Evolutionary conservation across 805 yeast species (phyloP).

Genomic region (Ogataea methylovora): DNA sequence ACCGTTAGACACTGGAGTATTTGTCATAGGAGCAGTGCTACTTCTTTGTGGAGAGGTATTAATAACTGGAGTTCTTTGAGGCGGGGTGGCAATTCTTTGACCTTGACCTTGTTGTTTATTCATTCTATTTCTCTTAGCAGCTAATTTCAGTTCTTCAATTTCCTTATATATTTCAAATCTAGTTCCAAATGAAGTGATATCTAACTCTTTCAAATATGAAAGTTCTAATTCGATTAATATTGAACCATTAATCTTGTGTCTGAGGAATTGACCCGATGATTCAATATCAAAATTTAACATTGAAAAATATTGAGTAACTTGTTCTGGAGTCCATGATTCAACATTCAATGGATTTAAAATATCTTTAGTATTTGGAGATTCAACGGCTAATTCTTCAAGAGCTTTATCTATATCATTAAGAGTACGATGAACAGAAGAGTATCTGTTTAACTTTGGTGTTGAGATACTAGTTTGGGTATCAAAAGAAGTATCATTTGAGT

Average conservation of each 20-base stretch:
- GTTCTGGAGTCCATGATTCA: slow-evolving; percentile 72
- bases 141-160: slow-evolving; percentile 57
- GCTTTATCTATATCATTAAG: slow-evolving; percentile 71
- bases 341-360: slow-evolving; percentile 35
- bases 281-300: slow-evolving; percentile 64
- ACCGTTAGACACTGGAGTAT: no score
- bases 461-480: neutral
- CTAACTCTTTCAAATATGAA: slow-evolving; percentile 82
- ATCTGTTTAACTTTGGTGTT: slow-evolving; percentile 14
- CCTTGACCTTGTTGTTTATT: neutral
- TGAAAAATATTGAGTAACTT: slow-evolving; percentile 74
- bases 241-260: slow-evolving; percentile 84
- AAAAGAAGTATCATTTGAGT: slow-evolving; percentile 1
- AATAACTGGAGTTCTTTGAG: neutral
- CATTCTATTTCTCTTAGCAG: slow-evolving; percentile 11
- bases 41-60: slow-evolving; percentile 6
- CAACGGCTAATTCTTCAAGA: slow-evolving; percentile 46
- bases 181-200: slow-evolving; percentile 88
- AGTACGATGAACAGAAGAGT: slow-evolving; percentile 41
- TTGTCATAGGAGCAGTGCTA: slow-evolving; percentile 22
- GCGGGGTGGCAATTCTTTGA: neutral
- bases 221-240: slow-evolving; percentile 82
- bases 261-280: slow-evolving; percentile 72
- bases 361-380: neutral
- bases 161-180: slow-evolving; percentile 88